A percentile compares a stretch with the other conserved stretches of the same genome.
phyloP scores from a whole-genome alignment of 306 rosid genomes.

The Prunus mongolica region DNA sequence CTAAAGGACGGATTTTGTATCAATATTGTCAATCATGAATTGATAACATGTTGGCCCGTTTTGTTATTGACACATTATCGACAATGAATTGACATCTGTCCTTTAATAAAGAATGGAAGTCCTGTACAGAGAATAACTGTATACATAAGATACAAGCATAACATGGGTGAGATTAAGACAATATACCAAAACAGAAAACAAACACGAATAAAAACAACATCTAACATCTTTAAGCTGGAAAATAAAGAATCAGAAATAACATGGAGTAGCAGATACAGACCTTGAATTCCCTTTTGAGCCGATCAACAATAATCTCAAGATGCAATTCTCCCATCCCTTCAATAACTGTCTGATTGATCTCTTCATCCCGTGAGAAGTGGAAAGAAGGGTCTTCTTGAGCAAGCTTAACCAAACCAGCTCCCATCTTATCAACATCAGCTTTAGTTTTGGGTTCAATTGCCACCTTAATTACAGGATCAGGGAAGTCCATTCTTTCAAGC shows the following conservation, averaged over 20 bases:
- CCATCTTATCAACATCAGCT: conserved; percentile 96
- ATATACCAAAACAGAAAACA: not conserved
- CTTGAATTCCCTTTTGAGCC: conserved; percentile 95
- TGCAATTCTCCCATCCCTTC: conserved; percentile 99
- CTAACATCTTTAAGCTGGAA: not conserved
- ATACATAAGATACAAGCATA: not conserved
- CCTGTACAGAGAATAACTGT: not conserved
- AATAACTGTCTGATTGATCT: conserved; percentile 93
- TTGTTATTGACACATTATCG: too few relatives aligned
- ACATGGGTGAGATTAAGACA: not conserved
- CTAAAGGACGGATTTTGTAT: too few relatives aligned
- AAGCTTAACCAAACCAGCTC: conserved; percentile 80
- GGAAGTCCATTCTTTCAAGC: conserved; percentile 98
- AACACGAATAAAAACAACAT: not conserved
- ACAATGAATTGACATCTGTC: too few relatives aligned
- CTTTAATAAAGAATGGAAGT: too few relatives aligned
- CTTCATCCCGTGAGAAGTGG: conserved; percentile 96
- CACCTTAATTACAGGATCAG: conserved; percentile 97
- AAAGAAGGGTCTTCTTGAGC: conserved; percentile 99
- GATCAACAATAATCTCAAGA: conserved; percentile 94
- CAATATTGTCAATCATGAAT: too few relatives aligned
- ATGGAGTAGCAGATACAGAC: conserved; percentile 32
- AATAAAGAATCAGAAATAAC: not conserved
- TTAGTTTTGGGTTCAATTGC: conserved; percentile 99
- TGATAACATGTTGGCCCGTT: too few relatives aligned